Base-by-base conservation (phyloP, 192 early-diverging fungal genomes). In the Obelidium mucronatum region DNA sequence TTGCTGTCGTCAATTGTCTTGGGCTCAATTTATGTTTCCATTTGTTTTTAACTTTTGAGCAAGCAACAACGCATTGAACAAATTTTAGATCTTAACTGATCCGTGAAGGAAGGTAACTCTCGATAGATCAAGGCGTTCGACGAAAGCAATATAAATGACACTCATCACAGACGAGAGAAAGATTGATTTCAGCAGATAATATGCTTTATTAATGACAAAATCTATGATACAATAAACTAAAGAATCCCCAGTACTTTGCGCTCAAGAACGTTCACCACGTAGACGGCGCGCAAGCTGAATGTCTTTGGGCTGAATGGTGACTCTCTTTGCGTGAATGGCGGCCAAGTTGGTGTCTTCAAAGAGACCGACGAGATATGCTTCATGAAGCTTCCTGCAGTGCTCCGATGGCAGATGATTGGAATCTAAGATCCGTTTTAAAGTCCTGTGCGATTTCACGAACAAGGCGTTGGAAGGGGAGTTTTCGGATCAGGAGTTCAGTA, bases 391-490 rank as follows among this genome's bases (percentile, higher is more conserved):
- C 98, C 87, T 99, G 98, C 26, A 99, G 91, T 2, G 98, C 98
- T 75, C 95, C 97, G 73, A 99, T 98, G 78, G 98, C 98, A 58
- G 96, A 97, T 69, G 94, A 95, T 91, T 98, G 97, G 94, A 98
- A 98, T 76, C 97, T 95, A 54, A 99, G 88, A 79, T 98, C 97
- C 37, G 98, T 98, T 90, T 99, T 98, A 88, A 97, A 98, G 86
- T 99, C 96, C 88, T 99, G 97, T 67, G 96, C 96, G 75, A 99
- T 99, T 88, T 99, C 97, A 83, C 96, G 92, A 31, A 99, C 96
- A 54, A 99, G 91, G 78, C 95, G 85, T 42, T 92, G 86, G 89
- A 97, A 97, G n/a, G 95, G 94, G 24, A 94, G 87, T 84, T 94
- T 96, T 34, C 90, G 84, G 37, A 97, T 82, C 40, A 96, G 78